phyloP scores from a whole-genome alignment of 108 stramenopile species.

The Discostella pseudostelligera region DNA sequence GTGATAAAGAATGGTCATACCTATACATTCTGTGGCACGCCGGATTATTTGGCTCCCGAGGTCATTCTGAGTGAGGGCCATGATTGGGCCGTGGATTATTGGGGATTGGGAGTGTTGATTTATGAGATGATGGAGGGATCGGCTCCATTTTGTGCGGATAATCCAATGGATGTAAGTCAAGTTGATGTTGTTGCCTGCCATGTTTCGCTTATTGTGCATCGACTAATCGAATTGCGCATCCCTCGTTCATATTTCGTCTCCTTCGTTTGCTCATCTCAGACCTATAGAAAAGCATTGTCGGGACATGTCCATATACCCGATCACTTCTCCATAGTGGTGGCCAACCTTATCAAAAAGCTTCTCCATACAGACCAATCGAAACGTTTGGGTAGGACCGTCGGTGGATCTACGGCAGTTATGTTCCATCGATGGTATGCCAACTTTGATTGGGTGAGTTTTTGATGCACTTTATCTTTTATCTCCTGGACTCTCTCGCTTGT shows the following conservation, averaged over 20 bases:
- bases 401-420: conserved; percentile 74
- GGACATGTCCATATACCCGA: conserved; percentile 41
- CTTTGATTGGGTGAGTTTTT: conserved; percentile 70
- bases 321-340: conserved; percentile 42
- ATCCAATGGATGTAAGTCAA: conserved; percentile 48
- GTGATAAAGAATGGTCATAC: conserved; percentile 54
- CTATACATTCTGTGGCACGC: conserved; percentile 70
- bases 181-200: neutral
- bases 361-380: conserved; percentile 76
- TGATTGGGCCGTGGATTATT: conserved; percentile 78
- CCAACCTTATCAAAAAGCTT: conserved; percentile 67
- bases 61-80: conserved; percentile 80
- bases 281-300: conserved; percentile 46
- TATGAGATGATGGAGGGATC: conserved; percentile 67
- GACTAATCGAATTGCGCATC: no score
- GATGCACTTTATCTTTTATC: neutral
- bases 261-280: conserved; percentile 7
- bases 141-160: conserved; percentile 70
- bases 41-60: conserved; percentile 74
- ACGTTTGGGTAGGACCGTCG: conserved; percentile 76
- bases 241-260: neutral
- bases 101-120: conserved; percentile 71
- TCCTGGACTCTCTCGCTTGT: no score
- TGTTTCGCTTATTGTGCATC: no score
- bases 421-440: conserved; percentile 79